Evolutionary conservation across 2,329 filamentous ascomycete genomes (phyloP).

Genomic region (Penicillium vulpinum): DNA sequence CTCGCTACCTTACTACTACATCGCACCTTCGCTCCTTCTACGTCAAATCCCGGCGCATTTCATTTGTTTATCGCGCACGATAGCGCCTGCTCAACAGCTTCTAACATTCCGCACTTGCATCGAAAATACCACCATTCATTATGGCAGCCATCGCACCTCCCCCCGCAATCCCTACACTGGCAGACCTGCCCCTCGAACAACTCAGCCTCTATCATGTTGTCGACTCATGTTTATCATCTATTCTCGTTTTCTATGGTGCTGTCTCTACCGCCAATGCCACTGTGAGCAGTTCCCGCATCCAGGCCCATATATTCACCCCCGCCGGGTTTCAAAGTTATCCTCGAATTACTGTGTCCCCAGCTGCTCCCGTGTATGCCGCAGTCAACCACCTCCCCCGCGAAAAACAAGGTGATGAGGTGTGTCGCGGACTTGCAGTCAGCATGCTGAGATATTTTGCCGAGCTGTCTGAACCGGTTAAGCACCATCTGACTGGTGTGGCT

Average conservation of each 20-base stretch:
- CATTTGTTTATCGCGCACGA: conserved; percentile 11
- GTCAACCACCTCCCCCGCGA: conserved; percentile 89
- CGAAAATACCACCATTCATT: conserved; percentile 34
- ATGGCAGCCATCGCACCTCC: conserved; percentile 66
- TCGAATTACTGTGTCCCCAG: conserved; percentile 88
- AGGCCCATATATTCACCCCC: conserved; percentile 86
- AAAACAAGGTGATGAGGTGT: conserved; percentile 92
- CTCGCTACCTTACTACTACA: not conserved
- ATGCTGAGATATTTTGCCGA: conserved; percentile 93
- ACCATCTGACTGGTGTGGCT: conserved; percentile 60
- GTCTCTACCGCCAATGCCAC: conserved; percentile 86
- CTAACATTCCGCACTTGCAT: conserved; percentile 1
- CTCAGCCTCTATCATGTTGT: conserved; percentile 86
- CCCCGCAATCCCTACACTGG: conserved; percentile 70
- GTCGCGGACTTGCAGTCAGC: conserved; percentile 85
- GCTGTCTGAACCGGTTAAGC: conserved; percentile 74
- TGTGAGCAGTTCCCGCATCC: conserved; percentile 87
- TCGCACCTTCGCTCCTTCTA: conserved; percentile 17
- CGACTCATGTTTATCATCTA: conserved; percentile 75
- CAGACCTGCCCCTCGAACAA: conserved; percentile 72
- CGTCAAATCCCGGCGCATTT: not conserved
- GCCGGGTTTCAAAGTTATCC: conserved; percentile 88
- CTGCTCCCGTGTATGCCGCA: conserved; percentile 84
- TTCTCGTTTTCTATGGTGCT: conserved; percentile 89
- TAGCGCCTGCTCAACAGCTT: conserved; percentile 18